phyloP scores from a whole-genome alignment of 2,329 filamentous ascomycete genomes.

The Nothomitra cinnamomea region DNA sequence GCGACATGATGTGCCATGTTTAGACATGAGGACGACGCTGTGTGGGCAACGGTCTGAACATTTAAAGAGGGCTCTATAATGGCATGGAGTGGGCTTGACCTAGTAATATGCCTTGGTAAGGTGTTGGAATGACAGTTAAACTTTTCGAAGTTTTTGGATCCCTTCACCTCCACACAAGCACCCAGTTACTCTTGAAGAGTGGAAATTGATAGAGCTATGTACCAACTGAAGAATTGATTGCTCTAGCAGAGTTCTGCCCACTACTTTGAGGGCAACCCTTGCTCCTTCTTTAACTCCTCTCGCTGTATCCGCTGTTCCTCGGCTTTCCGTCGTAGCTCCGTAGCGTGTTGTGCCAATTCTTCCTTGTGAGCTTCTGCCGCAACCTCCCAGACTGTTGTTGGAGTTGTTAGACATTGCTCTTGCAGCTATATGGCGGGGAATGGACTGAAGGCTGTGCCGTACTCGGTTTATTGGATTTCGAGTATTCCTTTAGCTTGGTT shows the following conservation, averaged over 20 bases:
- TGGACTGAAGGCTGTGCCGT: constrained; percentile 20
- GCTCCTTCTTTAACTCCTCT: background rate
- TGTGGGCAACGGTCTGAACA: no score
- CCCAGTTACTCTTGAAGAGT: no score
- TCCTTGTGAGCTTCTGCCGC: constrained; percentile 3
- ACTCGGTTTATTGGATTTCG: constrained; percentile 87
- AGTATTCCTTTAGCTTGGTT: constrained; percentile 65
- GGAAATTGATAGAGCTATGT: no score
- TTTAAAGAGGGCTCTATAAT: no score
- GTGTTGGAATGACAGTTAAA: no score
- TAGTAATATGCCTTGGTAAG: no score
- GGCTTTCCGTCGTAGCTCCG: background rate
- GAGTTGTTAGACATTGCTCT: no score
- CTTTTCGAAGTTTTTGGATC: no score
- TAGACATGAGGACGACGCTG: no score
- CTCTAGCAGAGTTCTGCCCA: background rate
- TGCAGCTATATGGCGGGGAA: background rate
- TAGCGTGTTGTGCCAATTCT: background rate
- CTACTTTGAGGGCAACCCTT: background rate
- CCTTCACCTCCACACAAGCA: no score
- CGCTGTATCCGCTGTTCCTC: background rate
- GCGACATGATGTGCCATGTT: no score
- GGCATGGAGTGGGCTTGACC: no score
- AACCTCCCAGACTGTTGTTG: constrained; percentile 4
- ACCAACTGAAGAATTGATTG: background rate